Evolutionary conservation across 441 rosid genomes (phyloP).

Genomic region (Adansonia grandidieri): DNA sequence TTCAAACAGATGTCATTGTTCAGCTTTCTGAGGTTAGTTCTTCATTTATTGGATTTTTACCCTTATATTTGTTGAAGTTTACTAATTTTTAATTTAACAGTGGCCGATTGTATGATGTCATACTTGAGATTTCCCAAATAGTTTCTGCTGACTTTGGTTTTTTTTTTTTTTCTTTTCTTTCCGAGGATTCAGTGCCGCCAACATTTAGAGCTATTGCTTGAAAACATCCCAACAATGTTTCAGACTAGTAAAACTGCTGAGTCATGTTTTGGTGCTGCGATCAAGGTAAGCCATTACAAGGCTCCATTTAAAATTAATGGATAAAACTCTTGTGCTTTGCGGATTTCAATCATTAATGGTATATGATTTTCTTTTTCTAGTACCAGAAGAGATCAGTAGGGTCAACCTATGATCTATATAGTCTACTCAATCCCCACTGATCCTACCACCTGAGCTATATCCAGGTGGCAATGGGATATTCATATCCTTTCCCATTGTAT

Average conservation of each 20-base stretch:
- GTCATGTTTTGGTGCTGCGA: slow-evolving; percentile 98
- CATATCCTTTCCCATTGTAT: background rate
- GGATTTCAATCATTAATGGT: background rate
- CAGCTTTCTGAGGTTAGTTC: slow-evolving; percentile 79
- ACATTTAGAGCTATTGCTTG: slow-evolving; percentile 92
- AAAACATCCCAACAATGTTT: slow-evolving; percentile 94
- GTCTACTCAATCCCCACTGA: background rate
- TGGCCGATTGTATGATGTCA: slow-evolving; percentile 10
- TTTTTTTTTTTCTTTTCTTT: slow-evolving; percentile 25
- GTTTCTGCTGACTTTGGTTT: slow-evolving; percentile 17
- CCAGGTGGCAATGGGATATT: background rate
- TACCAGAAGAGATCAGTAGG: slow-evolving; percentile 4
- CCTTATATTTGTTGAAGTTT: slow-evolving; percentile 16
- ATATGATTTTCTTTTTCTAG: background rate
- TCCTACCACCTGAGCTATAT: background rate
- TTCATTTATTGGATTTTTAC: background rate
- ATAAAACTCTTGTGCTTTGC: background rate
- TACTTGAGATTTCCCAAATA: slow-evolving; percentile 16
- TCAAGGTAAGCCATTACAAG: slow-evolving; percentile 60
- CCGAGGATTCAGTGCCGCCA: slow-evolving; percentile 77
- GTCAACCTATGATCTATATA: background rate
- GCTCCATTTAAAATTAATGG: background rate
- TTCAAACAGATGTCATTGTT: slow-evolving; percentile 81
- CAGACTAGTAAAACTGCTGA: slow-evolving; percentile 82
- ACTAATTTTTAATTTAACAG: slow-evolving; percentile 1